Percentiles rank a stretch among this genome's conserved stretches.
Conservation (phyloP, 83 land plant species). For the Picea abies region DNA sequence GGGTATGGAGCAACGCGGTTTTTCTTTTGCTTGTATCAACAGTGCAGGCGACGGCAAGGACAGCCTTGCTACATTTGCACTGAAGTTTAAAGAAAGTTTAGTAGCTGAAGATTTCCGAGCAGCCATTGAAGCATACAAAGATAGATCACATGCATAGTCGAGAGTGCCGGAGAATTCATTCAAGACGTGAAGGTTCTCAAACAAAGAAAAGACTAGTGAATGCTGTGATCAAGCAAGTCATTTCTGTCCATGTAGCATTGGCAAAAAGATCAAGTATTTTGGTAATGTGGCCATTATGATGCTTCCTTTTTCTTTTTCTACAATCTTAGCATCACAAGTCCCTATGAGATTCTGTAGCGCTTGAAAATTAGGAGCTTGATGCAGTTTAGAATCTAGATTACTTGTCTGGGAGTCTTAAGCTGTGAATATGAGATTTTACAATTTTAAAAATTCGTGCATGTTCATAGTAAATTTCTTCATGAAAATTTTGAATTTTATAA, state of each 20-base stretch:
- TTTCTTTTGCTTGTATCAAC: conserved; percentile 53
- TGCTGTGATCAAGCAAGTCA: conserved; percentile 5
- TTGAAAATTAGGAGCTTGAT: conserved; percentile 3
- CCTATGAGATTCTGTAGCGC: not conserved
- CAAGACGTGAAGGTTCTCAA: not conserved
- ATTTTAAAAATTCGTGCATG: not conserved
- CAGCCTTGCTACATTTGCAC: conserved; percentile 47
- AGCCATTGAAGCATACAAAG: conserved; percentile 40
- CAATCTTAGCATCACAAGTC: not conserved
- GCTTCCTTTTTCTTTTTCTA: not conserved
- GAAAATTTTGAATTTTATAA: no score
- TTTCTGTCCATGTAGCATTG: not conserved
- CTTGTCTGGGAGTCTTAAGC: not conserved
- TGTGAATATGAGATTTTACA: not conserved
- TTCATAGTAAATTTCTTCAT: conserved; percentile 4
- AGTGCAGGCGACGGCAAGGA: conserved; percentile 34
- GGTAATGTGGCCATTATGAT: not conserved
- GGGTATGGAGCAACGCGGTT: conserved; percentile 52
- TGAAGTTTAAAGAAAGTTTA: conserved; percentile 43
- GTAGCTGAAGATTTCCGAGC: conserved; percentile 31
- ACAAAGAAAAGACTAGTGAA: not conserved
- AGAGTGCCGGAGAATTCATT: not conserved
- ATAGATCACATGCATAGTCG: conserved; percentile 13
- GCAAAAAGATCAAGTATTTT: not conserved
- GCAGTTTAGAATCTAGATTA: not conserved